Evolutionary conservation across 1,284 basidiomycete genomes (phyloP), one percentile per base, ranked within the genome.

Genomic region (Heterobasidion parviporum): DNA sequence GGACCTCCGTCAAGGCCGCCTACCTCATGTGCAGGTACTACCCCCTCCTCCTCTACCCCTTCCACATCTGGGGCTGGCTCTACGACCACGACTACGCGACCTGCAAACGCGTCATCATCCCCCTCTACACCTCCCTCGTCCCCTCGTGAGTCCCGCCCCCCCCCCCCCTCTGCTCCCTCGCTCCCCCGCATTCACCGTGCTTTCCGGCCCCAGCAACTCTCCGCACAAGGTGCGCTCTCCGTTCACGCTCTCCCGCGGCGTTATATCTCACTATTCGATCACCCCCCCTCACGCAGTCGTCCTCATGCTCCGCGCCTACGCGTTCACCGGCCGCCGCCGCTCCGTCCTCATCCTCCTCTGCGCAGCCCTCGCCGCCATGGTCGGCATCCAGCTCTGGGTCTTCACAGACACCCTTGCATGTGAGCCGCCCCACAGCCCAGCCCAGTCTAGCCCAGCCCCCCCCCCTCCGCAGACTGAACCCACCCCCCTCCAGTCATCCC

Each of bases 1-100:
- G 65, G 65, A 64, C 61, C 12, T 46, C 57, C 3, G 62, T 64
- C 49, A 68, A 68, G 54, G 57, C 54, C 18, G 58, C 60, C 8
- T 68, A 66, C 49, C 52, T 67, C 26, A 54, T 67, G 44, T 66
- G 65, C 50, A 64, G 67, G 9, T 68, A 68, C 54, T 68, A 65
- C 52, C 64, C 65, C 6, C 54, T 68, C 35, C 33, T 61, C 9
- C n/a, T 64, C 15, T 61, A 54, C 8, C 63, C 65, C 7, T 56
- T 65, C 50, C 59, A 60, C 34, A 16, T 67, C 7, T 68, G 64
- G 65, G 60, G 57, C 6, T 61, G 61, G 44, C 10, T 68, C 12
- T 54, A 41, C 14, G 50, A 65, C 50, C 64, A 67, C 32, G 41
- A 53, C 4, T 9, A 48, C 38, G 26, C 48, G 0, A 55, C 59